phyloP scores from a whole-genome alignment of 768 basidiomycete species.

The Paxillus ammoniavirescens region DNA sequence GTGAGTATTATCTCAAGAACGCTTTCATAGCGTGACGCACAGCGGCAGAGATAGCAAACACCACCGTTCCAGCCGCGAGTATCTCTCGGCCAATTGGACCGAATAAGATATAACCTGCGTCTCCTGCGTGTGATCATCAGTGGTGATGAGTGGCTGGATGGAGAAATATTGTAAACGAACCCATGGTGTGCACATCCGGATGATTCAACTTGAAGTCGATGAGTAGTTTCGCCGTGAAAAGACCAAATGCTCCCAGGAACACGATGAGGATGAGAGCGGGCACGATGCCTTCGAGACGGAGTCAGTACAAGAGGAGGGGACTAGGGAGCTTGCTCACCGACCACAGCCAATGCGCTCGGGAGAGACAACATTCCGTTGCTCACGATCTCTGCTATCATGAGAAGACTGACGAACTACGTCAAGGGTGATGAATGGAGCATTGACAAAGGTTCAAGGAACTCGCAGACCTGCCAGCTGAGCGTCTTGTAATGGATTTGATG shows the following conservation, averaged over 20 bases:
- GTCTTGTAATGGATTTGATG: slow-evolving; percentile 54
- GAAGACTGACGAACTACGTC: slow-evolving; percentile 42
- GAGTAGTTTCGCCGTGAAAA: slow-evolving; percentile 52
- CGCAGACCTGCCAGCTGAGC: slow-evolving; percentile 46
- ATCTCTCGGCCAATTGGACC: slow-evolving; percentile 48
- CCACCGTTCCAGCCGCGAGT: slow-evolving; percentile 43
- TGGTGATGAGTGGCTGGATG: background rate
- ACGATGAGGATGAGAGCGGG: slow-evolving; percentile 52
- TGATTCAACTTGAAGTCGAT: slow-evolving; percentile 59
- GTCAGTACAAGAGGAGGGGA: background rate
- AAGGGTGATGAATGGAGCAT: background rate
- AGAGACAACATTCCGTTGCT: slow-evolving; percentile 56
- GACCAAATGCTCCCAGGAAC: slow-evolving; percentile 49
- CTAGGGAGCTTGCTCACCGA: slow-evolving; percentile 6
- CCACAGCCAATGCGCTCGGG: too few relatives aligned
- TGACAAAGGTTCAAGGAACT: background rate
- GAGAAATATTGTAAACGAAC: slow-evolving; percentile 16
- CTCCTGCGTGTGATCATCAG: slow-evolving; percentile 35
- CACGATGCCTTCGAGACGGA: slow-evolving; percentile 39
- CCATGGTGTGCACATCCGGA: slow-evolving; percentile 53
- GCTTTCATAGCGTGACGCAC: slow-evolving; percentile 18
- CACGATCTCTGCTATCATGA: slow-evolving; percentile 60
- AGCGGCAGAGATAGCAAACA: slow-evolving; percentile 47
- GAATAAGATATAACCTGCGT: slow-evolving; percentile 49
- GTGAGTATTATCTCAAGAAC: background rate